Evolutionary conservation across 331 rosid genomes (phyloP), one percentile per base, ranked within the genome.

Genomic region (Erythrophleum ivorense): DNA sequence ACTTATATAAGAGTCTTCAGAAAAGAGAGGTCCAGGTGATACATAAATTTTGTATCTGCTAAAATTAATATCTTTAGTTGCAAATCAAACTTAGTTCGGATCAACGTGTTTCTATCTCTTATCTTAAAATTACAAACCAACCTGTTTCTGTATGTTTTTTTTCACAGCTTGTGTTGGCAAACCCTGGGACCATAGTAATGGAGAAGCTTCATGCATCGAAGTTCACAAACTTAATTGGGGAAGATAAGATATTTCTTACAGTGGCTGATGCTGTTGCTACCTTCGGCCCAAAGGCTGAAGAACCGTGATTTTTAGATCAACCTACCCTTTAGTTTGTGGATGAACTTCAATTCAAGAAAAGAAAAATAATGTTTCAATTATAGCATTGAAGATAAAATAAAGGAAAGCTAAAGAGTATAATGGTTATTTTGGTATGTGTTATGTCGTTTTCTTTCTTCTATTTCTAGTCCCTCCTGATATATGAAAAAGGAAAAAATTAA

Each of bases 131-230:
- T 24, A 24, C 1, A 24, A 24, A 24, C 29, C 29, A 24, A 24
- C 29, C 5, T 31, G 29, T n/a, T 5, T 68, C 31, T 66, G 33
- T 38, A 7, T 38, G 19, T 19, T 0, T 52, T 54, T 80, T 58
- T 76, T 58, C 5, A 41, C 92, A 86, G 92, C 93, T 95, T 75
- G 80, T 85, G 6, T 48, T 95, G 78, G 97, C 98, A 72, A 95
- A 95, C 72, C 98, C 97, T 10, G 97, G 97, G 16, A 86, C 90
- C 24, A 64, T 83, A 18, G 95, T 95, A 15, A 89, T 80, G 14
- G 98, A 89, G 86, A 91, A 91, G 85, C 86, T 95, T 46, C 63
- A 88, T 8, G 89, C 91, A 50, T 89, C 98, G 5, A 38, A 86
- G 13, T 87, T 91, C 15, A 72, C 85, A 5, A 78, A 81, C 2